phyloP scores from a whole-genome alignment of 1,284 basidiomycete genomes.

The Chalciporus sp. region DNA sequence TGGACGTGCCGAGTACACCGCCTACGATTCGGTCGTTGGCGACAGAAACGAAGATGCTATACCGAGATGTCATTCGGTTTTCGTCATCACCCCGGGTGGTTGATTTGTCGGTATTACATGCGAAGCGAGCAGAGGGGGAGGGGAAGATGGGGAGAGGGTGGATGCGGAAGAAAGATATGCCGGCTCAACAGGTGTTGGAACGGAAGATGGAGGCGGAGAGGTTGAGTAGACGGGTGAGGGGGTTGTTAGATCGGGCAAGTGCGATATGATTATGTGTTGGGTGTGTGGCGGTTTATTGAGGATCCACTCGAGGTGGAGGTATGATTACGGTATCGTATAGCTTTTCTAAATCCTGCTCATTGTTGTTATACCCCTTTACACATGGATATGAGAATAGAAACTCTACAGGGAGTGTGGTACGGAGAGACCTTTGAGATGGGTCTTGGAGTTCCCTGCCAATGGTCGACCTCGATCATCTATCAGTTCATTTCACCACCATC shows the following conservation, averaged over 20 bases:
- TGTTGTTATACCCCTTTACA: not conserved
- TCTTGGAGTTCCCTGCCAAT: no score
- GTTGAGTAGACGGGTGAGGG: constrained; percentile 68
- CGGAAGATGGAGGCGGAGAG: constrained; percentile 73
- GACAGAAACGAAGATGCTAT: constrained; percentile 80
- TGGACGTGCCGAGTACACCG: constrained; percentile 47
- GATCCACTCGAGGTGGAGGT: not conserved
- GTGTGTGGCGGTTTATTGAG: not conserved
- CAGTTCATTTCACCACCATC: not conserved
- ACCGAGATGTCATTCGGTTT: constrained; percentile 81
- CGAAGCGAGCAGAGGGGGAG: constrained; percentile 46
- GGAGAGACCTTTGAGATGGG: not conserved
- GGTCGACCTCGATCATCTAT: no score
- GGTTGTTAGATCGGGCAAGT: constrained; percentile 63
- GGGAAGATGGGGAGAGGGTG: constrained; percentile 50
- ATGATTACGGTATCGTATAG: constrained; percentile 9
- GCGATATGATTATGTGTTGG: constrained; percentile 14
- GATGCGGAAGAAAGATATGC: constrained; percentile 76
- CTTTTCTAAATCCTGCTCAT: not conserved
- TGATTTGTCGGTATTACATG: constrained; percentile 69
- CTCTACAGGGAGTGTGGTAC: not conserved
- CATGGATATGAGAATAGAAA: not conserved
- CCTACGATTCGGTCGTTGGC: constrained; percentile 67
- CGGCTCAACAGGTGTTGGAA: constrained; percentile 78
- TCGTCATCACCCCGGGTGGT: constrained; percentile 81